Percentiles rank a stretch among this genome's conserved stretches.
These are phyloP conservation scores for Thinopyrum elongatum DNA, from an alignment of 176 grass and related monocot species.

Conservation along the genomic window DNA sequence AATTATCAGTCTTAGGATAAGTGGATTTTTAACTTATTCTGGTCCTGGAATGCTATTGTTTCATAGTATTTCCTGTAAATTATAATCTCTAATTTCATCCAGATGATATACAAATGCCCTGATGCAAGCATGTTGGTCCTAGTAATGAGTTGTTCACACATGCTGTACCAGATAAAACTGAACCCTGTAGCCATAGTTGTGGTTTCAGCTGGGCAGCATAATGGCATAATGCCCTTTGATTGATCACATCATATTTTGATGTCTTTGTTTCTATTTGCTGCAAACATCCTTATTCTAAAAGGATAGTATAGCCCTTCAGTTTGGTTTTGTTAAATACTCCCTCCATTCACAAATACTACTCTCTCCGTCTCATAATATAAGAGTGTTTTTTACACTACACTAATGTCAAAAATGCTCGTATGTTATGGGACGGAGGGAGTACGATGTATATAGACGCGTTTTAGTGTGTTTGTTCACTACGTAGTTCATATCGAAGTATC, in stretches of 20 bases:
- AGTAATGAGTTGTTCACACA: neutral
- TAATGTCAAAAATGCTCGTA: too few relatives aligned
- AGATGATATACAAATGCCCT: neutral
- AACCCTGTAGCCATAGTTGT: neutral
- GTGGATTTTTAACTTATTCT: constrained; percentile 10
- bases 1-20: neutral
- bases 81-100: neutral
- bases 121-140: neutral
- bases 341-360: too few relatives aligned
- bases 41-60: neutral
- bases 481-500: too few relatives aligned
- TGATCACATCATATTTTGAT: constrained; percentile 1
- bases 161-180: neutral
- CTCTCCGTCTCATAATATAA: too few relatives aligned
- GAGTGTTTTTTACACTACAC: too few relatives aligned
- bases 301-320: neutral
- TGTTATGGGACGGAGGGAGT: too few relatives aligned
- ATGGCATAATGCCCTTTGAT: neutral
- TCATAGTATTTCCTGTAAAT: neutral
- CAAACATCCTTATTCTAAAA: neutral
- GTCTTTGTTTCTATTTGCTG: neutral
- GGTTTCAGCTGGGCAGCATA: neutral
- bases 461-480: too few relatives aligned
- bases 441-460: too few relatives aligned
- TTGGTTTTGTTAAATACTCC: neutral